phyloP scores from a whole-genome alignment of 2,329 filamentous ascomycete genomes.

The Pseudocercospora vitis region DNA sequence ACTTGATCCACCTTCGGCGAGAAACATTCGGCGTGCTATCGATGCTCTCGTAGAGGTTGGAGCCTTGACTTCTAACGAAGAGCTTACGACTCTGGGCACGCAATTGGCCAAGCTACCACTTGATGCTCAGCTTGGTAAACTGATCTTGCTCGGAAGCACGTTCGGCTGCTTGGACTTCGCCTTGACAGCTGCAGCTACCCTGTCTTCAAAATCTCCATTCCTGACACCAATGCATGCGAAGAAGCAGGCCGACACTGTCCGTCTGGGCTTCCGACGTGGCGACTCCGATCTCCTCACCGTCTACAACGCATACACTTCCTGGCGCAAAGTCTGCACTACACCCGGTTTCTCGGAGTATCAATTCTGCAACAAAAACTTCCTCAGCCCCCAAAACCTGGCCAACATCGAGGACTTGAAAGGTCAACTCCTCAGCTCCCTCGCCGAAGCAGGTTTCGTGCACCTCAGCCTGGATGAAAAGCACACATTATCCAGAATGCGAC shows the following conservation, averaged over 20 bases:
- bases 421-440: slow-evolving; percentile 80
- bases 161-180: slow-evolving; percentile 91
- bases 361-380: slow-evolving; percentile 92
- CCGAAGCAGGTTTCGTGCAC: slow-evolving; percentile 79
- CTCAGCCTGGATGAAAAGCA: slow-evolving; percentile 72
- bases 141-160: slow-evolving; percentile 80
- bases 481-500: slow-evolving; percentile 67
- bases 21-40: slow-evolving; percentile 89
- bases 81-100: slow-evolving; percentile 79
- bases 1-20: slow-evolving; percentile 82
- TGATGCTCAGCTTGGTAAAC: slow-evolving; percentile 91
- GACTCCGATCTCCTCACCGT: slow-evolving; percentile 91
- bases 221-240: slow-evolving; percentile 81
- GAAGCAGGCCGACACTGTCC: slow-evolving; percentile 75
- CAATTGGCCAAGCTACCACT: slow-evolving; percentile 87
- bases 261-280: slow-evolving; percentile 74
- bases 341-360: slow-evolving; percentile 73
- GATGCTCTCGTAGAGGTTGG: slow-evolving; percentile 92
- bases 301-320: slow-evolving; percentile 89
- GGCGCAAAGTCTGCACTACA: slow-evolving; percentile 78
- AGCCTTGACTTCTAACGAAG: slow-evolving; percentile 76
- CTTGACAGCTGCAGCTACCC: slow-evolving; percentile 85
- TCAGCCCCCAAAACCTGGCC: slow-evolving; percentile 80
- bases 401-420: slow-evolving; percentile 96
- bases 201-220: slow-evolving; percentile 95